Conservation (phyloP, 1,284 basidiomycete species). For the Bjerkandera adusta region DNA sequence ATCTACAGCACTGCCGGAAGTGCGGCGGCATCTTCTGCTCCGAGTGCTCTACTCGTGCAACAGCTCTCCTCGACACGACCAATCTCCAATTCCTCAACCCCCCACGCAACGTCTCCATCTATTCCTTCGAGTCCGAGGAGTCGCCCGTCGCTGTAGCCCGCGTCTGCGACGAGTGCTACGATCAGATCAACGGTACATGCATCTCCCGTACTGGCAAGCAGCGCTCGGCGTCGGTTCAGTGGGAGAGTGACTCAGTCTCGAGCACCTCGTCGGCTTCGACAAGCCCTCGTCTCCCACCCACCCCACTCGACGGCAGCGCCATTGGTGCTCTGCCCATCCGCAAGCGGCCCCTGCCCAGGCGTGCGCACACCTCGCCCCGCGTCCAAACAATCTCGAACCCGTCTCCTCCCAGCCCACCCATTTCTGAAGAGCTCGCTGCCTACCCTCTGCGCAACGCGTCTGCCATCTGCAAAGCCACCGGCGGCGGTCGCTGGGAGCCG, state of each 20-base stretch:
- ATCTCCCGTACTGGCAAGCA: slow-evolving; percentile 35
- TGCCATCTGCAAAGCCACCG: slow-evolving; percentile 68
- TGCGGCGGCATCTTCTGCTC: slow-evolving; percentile 75
- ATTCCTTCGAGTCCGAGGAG: slow-evolving; percentile 48
- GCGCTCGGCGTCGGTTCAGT: slow-evolving; percentile 36
- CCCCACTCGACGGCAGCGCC: slow-evolving; percentile 33
- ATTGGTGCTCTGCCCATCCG: slow-evolving; percentile 16
- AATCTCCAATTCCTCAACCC: slow-evolving; percentile 65
- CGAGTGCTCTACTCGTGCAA: slow-evolving; percentile 53
- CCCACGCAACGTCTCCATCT: slow-evolving; percentile 59
- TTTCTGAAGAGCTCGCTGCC: slow-evolving; percentile 51
- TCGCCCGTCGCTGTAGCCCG: slow-evolving; percentile 51
- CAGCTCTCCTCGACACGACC: slow-evolving; percentile 65
- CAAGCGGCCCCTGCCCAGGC: slow-evolving; percentile 24
- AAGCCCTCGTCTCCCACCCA: slow-evolving; percentile 16
- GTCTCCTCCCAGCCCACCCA: slow-evolving; percentile 32
- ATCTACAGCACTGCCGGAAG: slow-evolving; percentile 69
- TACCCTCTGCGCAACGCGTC: slow-evolving; percentile 67
- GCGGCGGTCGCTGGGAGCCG: slow-evolving; percentile 75
- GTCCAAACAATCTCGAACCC: slow-evolving; percentile 26
- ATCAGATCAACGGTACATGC: slow-evolving; percentile 58
- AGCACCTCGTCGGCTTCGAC: slow-evolving; percentile 28
- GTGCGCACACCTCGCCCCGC: slow-evolving; percentile 25
- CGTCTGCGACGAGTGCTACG: slow-evolving; percentile 73
- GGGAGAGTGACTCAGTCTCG: slow-evolving; percentile 31